A percentile compares a stretch with the other conserved stretches of the same genome.
Conservation (phyloP, 1,139 yeast species). For the Suhomyces terraborum region DNA sequence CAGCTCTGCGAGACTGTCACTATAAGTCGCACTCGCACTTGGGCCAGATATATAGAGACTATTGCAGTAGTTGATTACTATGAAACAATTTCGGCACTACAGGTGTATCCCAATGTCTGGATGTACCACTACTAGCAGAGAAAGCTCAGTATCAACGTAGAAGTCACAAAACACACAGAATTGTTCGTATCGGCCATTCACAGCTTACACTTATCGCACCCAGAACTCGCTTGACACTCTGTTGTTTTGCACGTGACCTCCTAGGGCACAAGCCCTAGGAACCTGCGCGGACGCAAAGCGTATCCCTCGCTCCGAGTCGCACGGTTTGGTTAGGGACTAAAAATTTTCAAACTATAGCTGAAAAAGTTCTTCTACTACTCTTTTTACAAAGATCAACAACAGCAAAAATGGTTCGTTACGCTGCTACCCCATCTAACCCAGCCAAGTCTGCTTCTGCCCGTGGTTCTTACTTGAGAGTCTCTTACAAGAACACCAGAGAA, state of each 20-base stretch:
- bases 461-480: constrained; percentile 98
- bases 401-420: constrained; percentile 73
- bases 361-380: constrained; percentile 14
- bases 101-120: too few species aligned
- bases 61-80: too few species aligned
- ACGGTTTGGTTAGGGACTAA: constrained; percentile 13
- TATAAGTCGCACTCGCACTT: too few species aligned
- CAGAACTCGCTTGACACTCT: too few species aligned
- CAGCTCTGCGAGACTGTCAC: too few species aligned
- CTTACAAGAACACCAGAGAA: constrained; percentile 99
- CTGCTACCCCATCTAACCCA: constrained; percentile 98
- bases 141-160: too few species aligned
- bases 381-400: constrained; percentile 15
- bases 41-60: too few species aligned
- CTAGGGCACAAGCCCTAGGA: constrained; percentile 15
- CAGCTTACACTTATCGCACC: too few species aligned
- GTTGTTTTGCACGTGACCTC: constrained; percentile 1
- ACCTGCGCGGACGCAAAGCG: constrained; percentile 3
- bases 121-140: too few species aligned
- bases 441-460: constrained; percentile 99
- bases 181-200: too few species aligned
- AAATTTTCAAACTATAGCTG: constrained; percentile 13
- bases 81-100: too few species aligned
- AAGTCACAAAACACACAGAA: too few species aligned
- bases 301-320: constrained; percentile 12